These are phyloP conservation scores for Phytophthora constricta DNA, from an alignment of 352 stramenopile species.

Conservation along the genomic window DNA sequence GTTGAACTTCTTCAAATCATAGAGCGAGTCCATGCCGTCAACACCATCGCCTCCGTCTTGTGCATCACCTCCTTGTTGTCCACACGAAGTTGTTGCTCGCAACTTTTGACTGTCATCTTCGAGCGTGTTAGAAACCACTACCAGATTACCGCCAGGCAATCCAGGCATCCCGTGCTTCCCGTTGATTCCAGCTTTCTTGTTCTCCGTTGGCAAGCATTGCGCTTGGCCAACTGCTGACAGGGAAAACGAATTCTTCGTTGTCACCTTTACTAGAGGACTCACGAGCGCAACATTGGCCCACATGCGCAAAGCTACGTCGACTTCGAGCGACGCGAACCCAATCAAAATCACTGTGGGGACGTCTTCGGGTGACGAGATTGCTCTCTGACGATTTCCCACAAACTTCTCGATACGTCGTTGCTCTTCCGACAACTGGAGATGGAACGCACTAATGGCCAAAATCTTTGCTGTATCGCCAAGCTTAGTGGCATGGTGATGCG, in stretches of 20 bases:
- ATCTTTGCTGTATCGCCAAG: neutral
- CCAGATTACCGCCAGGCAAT: slow-evolving; percentile 24
- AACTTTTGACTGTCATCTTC: slow-evolving; percentile 6
- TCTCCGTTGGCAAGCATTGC: neutral
- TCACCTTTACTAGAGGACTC: slow-evolving; percentile 14
- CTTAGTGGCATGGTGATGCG: neutral
- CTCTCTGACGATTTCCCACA: slow-evolving; percentile 7
- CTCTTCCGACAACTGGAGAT: slow-evolving; percentile 16
- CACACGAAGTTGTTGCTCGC: slow-evolving; percentile 10
- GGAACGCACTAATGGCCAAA: slow-evolving; percentile 16
- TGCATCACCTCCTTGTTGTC: slow-evolving; percentile 8
- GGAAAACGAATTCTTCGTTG: neutral
- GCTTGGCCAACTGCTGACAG: slow-evolving; percentile 11
- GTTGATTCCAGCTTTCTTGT: neutral
- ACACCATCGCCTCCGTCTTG: slow-evolving; percentile 22
- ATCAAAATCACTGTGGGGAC: slow-evolving; percentile 25
- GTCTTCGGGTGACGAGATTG: neutral
- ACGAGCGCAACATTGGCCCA: slow-evolving; percentile 26
- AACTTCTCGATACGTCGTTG: slow-evolving; percentile 15
- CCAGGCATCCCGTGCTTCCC: slow-evolving; percentile 13
- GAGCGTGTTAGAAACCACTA: slow-evolving; percentile 2
- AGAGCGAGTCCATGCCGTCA: slow-evolving; percentile 13
- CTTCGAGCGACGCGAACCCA: slow-evolving; percentile 12
- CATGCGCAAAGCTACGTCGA: slow-evolving; percentile 13
- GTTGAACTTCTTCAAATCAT: slow-evolving; percentile 1